Conservation (phyloP, 2,329 filamentous ascomycete species). For the Fusarium neocosmosporiellum region DNA sequence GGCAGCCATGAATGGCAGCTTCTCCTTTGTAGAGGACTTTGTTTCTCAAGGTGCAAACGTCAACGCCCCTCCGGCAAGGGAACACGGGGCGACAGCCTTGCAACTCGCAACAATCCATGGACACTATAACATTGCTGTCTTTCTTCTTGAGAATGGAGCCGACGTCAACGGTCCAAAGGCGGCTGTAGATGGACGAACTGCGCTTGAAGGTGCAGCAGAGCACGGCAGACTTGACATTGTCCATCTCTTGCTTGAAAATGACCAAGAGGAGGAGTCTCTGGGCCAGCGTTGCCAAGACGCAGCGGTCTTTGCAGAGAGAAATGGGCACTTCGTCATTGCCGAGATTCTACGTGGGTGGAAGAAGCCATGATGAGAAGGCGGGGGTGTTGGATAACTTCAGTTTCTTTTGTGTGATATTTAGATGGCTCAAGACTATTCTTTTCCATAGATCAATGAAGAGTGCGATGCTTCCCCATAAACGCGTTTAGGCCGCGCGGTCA, state of each 20-base stretch:
- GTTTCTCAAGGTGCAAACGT: not conserved
- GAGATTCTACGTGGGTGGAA: not conserved
- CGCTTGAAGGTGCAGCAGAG: conserved; percentile 19
- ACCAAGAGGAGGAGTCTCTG: not conserved
- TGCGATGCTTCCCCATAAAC: conserved; percentile 18
- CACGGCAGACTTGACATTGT: conserved; percentile 18
- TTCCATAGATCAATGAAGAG: not conserved
- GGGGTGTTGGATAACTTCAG: rapidly evolving
- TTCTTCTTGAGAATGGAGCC: conserved; percentile 11
- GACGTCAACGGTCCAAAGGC: conserved; percentile 6
- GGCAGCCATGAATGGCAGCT: not conserved
- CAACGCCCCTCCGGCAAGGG: not conserved
- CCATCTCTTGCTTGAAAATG: conserved; percentile 25
- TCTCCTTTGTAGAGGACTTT: not conserved
- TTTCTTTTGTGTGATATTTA: not conserved
- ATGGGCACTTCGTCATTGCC: not conserved
- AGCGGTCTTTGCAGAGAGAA: not conserved
- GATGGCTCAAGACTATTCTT: not conserved
- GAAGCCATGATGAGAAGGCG: not conserved
- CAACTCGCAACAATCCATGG: not conserved
- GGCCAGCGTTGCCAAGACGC: not conserved
- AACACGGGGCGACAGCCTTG: not conserved
- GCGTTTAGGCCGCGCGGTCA: conserved; percentile 44
- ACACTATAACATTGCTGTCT: not conserved
- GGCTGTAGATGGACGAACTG: not conserved